Evolutionary conservation across 1,284 basidiomycete species (phyloP).

Genomic region (Spongispora temasekensis): DNA sequence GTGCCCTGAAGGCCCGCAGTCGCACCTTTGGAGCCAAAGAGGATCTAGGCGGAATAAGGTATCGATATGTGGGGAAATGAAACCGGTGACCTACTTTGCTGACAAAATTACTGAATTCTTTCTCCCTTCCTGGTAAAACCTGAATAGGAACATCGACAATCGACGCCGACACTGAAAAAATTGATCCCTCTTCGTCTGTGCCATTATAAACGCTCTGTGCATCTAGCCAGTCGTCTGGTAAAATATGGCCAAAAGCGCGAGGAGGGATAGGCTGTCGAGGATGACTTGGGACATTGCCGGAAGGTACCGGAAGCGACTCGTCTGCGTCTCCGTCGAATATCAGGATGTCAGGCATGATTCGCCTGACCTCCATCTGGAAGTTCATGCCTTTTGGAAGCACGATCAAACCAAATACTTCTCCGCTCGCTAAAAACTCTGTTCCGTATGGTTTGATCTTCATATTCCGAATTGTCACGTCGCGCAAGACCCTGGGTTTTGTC

Average conservation of each 20-base stretch:
- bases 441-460: conserved; percentile 68
- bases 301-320: conserved; percentile 14
- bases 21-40: conserved; percentile 66
- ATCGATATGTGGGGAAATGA: not conserved
- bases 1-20: conserved; percentile 68
- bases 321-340: conserved; percentile 72
- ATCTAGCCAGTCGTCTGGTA: conserved; percentile 66
- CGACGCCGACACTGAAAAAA: conserved; percentile 59
- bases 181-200: conserved; percentile 50
- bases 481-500: conserved; percentile 61
- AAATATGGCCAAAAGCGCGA: conserved; percentile 70
- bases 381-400: conserved; percentile 69
- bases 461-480: conserved; percentile 67
- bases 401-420: conserved; percentile 60
- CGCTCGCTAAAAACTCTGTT: conserved; percentile 59
- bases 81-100: conserved; percentile 53
- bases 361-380: conserved; percentile 58
- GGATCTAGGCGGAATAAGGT: conserved; percentile 47
- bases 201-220: conserved; percentile 48
- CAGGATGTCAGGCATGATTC: conserved; percentile 70
- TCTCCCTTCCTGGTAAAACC: conserved; percentile 72
- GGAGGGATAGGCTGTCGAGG: conserved; percentile 65
- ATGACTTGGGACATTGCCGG: conserved; percentile 40
- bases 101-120: conserved; percentile 71
- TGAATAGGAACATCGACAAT: conserved; percentile 72